Conservation (phyloP, 2,329 filamentous ascomycete genomes). For the Davidsoniella neocaledoniae region DNA sequence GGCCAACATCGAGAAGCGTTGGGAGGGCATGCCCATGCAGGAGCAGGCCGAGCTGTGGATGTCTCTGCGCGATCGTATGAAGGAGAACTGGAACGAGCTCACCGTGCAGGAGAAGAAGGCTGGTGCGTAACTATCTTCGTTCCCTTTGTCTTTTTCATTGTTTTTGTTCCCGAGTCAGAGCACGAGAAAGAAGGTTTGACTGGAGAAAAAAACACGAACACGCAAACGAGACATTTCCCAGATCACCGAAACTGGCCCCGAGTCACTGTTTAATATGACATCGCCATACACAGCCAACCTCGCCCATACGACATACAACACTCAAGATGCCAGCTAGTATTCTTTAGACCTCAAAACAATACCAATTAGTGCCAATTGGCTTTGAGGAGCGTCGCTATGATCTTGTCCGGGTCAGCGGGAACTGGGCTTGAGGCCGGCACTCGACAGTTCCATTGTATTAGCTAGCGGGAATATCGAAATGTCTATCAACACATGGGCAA, state of each 20-base stretch:
- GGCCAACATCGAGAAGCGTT: conserved; percentile 97
- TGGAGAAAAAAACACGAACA: too few species aligned
- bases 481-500: too few species aligned
- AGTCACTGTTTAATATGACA: neutral
- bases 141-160: neutral
- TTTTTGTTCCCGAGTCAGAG: too few species aligned
- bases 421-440: too few species aligned
- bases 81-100: conserved; percentile 89
- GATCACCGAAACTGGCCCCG: conserved; percentile 5
- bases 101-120: conserved; percentile 98
- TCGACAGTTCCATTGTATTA: too few species aligned
- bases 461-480: too few species aligned
- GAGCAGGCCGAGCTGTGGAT: conserved; percentile 99
- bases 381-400: neutral
- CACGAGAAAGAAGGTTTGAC: too few species aligned
- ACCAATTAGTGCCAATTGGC: neutral
- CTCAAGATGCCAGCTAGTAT: neutral
- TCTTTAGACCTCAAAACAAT: neutral
- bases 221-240: too few species aligned
- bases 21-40: conserved; percentile 93
- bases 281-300: neutral
- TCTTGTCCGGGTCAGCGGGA: too few species aligned
- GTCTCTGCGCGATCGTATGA: conserved; percentile 95
- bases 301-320: neutral
- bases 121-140: conserved; percentile 45